Conservation (phyloP, 768 basidiomycete species). For the Boletus tylopilopsis region DNA sequence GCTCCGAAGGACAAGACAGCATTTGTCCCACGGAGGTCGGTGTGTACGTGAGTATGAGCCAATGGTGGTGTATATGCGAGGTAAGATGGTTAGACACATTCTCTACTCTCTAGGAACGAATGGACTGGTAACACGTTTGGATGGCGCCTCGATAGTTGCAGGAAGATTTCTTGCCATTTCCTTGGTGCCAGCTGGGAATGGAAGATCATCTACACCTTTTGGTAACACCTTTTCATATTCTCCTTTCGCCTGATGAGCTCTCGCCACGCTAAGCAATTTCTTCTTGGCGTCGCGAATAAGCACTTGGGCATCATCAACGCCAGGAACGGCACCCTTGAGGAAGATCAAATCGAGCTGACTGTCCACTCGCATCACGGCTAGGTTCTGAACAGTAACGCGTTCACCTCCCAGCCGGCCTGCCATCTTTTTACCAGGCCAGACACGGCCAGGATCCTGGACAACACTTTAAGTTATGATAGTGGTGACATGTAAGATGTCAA, state of each 20-base stretch:
- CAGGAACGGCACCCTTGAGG: slow-evolving; percentile 89
- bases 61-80: slow-evolving; percentile 1
- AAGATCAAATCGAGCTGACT: slow-evolving; percentile 82
- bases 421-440: slow-evolving; percentile 99
- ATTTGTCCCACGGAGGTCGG: too few relatives aligned
- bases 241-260: slow-evolving; percentile 65
- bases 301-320: slow-evolving; percentile 84
- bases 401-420: slow-evolving; percentile 88
- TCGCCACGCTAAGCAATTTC: slow-evolving; percentile 61
- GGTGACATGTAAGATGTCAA: slow-evolving; percentile 17
- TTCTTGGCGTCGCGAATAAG: slow-evolving; percentile 87
- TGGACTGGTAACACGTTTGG: slow-evolving; percentile 72
- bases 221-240: slow-evolving; percentile 75
- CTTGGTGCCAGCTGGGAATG: slow-evolving; percentile 87
- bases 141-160: slow-evolving; percentile 64
- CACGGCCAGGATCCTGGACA: slow-evolving; percentile 85
- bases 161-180: slow-evolving; percentile 69
- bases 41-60: neutral
- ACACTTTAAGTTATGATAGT: slow-evolving; percentile 2
- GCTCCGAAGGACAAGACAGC: too few relatives aligned
- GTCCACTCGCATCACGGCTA: slow-evolving; percentile 87
- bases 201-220: slow-evolving; percentile 78
- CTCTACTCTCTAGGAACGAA: slow-evolving; percentile 69
- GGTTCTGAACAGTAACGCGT: slow-evolving; percentile 81
- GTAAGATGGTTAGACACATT: slow-evolving; percentile 8